Evolutionary conservation across 345 rosid genomes (phyloP).

Genomic region (Geranium brycei): DNA sequence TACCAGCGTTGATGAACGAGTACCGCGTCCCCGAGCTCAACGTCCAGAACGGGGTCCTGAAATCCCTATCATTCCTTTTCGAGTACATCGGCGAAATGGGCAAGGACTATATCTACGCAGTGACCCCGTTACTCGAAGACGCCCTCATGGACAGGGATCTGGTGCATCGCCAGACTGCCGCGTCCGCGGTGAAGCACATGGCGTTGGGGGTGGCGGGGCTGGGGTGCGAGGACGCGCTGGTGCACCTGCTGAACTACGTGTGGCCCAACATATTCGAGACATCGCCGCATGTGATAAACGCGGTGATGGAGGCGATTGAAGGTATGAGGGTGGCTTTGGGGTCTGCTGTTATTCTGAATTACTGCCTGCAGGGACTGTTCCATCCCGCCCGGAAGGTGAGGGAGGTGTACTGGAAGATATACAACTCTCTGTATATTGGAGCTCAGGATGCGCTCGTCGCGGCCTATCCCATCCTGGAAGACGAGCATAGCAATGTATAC

Average conservation of each 20-base stretch:
- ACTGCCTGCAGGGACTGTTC: no score
- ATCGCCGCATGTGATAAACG: conserved; percentile 92
- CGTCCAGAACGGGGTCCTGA: conserved; percentile 94
- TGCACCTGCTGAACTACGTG: conserved; percentile 77
- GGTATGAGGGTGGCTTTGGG: conserved; percentile 9
- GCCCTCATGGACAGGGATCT: conserved; percentile 95
- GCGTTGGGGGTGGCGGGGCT: conserved; percentile 97
- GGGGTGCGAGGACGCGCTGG: conserved; percentile 96
- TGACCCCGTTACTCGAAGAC: conserved; percentile 94
- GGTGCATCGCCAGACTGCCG: conserved; percentile 97
- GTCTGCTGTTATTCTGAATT: no score
- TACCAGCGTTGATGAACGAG: conserved; percentile 95
- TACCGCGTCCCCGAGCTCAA: conserved; percentile 97
- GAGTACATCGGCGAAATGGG: conserved; percentile 99
- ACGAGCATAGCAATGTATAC: no score
- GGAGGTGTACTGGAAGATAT: no score
- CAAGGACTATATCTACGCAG: conserved; percentile 93
- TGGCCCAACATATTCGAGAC: conserved; percentile 99
- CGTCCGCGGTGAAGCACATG: conserved; percentile 97
- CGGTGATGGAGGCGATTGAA: conserved; percentile 94
- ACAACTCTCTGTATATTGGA: no score
- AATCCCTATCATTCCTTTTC: conserved; percentile 86
- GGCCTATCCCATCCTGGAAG: no score
- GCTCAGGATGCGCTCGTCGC: no score
- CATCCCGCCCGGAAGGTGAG: no score